Evolutionary conservation across 768 basidiomycete genomes (phyloP), one percentile per base, ranked within the genome.

Genomic region (Russula virescens): DNA sequence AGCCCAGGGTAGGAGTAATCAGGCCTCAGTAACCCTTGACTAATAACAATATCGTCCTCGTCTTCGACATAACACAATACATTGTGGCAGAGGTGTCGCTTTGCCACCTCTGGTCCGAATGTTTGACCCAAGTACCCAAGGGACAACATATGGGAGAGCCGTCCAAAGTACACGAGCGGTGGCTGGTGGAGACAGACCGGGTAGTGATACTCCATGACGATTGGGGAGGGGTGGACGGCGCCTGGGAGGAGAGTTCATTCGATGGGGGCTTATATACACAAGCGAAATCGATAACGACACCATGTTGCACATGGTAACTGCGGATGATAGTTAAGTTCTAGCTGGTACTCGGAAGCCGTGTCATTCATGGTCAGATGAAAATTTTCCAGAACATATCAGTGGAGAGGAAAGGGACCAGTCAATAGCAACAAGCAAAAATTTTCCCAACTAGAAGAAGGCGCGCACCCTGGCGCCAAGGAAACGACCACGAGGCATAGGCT

Each of bases 1-100:
- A 63, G 43, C 28, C 62, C 62, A 23, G 47, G 35, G 25, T 63
- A 63, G 38, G 62, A 63, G 11, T 49, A 26, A 2, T 63, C 58
- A 3, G 62, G 62, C 10, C 62, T 52, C 14, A 63, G 52, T 1
- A 63, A 18, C 16, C 59, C 52, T 8, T 59, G 58, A 35, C 11
- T 54, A 40, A 60, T 23, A 19, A 63, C 52, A 46, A 63, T 21
- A 23, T 63, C 62, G 3, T 59, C 62, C 14, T 54, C 38, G 7
- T 63, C 62, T 18, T 63, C 62, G 1, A 55, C 42, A 21, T 42
- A 63, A 21, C 52, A 26, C 19, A 63, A 45, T 19, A 63, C 16
- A 1, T 49, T 59, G 38, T 63, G 47, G 40, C 58, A 63, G 38
- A 63, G 35, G 21, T 54, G 52, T 10, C 52, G 35, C 16, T 63